Evolutionary conservation across 805 yeast species (phyloP).

Genomic region (Suhomyces prunicola): DNA sequence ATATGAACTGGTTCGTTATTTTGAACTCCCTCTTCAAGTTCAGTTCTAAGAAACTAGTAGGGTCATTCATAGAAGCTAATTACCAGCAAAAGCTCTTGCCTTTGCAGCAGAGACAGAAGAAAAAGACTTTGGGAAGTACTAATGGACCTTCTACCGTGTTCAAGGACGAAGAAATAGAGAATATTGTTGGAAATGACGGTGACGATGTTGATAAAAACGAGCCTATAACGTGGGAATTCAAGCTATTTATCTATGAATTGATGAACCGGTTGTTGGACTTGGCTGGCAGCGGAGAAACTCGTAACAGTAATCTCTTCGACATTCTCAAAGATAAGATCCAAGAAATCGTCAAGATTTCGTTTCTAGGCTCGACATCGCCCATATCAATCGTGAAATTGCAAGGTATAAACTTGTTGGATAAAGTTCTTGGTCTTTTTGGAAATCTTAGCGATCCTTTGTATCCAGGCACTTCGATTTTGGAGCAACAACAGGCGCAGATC

Average conservation of each 20-base stretch:
- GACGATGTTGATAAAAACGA: slow-evolving; percentile 46
- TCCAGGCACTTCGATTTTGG: slow-evolving; percentile 67
- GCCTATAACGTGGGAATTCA: slow-evolving; percentile 57
- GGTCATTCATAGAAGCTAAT: slow-evolving; percentile 36
- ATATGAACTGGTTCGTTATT: slow-evolving; percentile 56
- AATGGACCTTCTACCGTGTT: slow-evolving; percentile 24
- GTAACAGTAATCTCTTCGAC: slow-evolving; percentile 36
- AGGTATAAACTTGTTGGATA: slow-evolving; percentile 67
- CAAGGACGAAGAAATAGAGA: slow-evolving; percentile 40
- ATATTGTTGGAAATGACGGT: slow-evolving; percentile 35
- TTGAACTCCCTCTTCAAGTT: slow-evolving; percentile 48
- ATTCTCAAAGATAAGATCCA: slow-evolving; percentile 46
- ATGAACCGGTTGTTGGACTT: slow-evolving; percentile 41
- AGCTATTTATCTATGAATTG: slow-evolving; percentile 45
- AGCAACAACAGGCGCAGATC: slow-evolving; percentile 93
- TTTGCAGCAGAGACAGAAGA: slow-evolving; percentile 40
- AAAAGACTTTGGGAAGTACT: slow-evolving; percentile 17
- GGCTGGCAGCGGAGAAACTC: slow-evolving; percentile 30
- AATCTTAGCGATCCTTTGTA: slow-evolving; percentile 67
- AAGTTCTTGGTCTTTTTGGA: slow-evolving; percentile 59
- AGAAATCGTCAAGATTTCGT: slow-evolving; percentile 74
- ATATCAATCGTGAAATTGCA: slow-evolving; percentile 54
- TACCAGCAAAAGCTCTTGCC: slow-evolving; percentile 41
- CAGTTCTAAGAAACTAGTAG: slow-evolving; percentile 41
- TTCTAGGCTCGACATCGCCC: slow-evolving; percentile 75